Percentiles rank a stretch among this genome's conserved stretches.
phyloP scores from a whole-genome alignment of 306 rosid genomes.

The Vicia villosa region DNA sequence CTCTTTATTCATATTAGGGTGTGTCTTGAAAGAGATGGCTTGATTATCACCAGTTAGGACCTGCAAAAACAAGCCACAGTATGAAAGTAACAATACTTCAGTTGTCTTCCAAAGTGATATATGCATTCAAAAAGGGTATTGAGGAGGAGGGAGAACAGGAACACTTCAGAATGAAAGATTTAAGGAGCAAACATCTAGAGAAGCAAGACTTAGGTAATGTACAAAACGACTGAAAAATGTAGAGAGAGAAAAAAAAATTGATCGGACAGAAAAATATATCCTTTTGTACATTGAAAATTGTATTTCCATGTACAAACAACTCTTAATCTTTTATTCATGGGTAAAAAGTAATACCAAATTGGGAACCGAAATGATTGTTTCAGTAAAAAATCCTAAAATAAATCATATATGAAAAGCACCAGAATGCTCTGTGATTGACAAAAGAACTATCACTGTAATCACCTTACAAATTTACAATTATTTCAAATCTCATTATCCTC shows the following conservation, averaged over 20 bases:
- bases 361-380: no score
- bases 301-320: constrained; percentile 2
- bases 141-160: not conserved
- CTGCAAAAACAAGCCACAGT: constrained; percentile 54
- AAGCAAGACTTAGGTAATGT: constrained; percentile 2
- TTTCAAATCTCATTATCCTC: no score
- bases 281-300: not conserved
- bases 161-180: not conserved
- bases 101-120: no score
- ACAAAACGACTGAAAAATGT: constrained; percentile 8
- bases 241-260: constrained; percentile 12
- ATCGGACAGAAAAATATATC: not conserved
- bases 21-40: constrained; percentile 88
- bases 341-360: not conserved
- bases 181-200: not conserved
- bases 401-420: no score
- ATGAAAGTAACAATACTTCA: not conserved
- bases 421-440: no score
- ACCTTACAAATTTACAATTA: no score
- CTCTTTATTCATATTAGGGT: constrained; percentile 97
- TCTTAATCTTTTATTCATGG: not conserved
- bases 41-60: constrained; percentile 86
- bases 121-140: not conserved
- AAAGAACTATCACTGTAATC: no score
- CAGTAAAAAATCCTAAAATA: no score